Conservation (phyloP, 306 rosid genomes). For the Vigna angularis region DNA sequence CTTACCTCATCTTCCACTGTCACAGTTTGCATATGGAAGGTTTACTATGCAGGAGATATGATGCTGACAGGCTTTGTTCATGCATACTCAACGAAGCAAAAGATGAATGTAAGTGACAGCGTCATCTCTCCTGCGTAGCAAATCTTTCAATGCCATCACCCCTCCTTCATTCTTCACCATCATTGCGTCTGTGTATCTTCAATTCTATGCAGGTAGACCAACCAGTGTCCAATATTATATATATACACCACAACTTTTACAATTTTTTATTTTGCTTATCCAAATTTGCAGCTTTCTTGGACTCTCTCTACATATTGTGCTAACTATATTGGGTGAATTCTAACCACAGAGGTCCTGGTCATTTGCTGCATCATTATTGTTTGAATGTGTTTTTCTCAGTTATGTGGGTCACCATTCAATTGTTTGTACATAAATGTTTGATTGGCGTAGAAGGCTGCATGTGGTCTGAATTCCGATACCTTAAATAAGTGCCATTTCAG, state of each 20-base stretch:
- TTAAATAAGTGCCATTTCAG: neutral
- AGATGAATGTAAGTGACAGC: slow-evolving; percentile 41
- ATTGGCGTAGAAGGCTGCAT: neutral
- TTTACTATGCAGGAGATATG: slow-evolving; percentile 56
- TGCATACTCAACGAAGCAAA: neutral
- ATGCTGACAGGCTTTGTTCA: slow-evolving; percentile 25
- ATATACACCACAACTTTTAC: slow-evolving; percentile 6
- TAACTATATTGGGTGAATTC: neutral
- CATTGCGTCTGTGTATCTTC: neutral
- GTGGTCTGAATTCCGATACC: slow-evolving; percentile 22
- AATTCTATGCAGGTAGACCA: slow-evolving; percentile 25
- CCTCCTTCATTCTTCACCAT: neutral
- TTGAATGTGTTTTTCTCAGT: neutral
- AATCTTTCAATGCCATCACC: slow-evolving; percentile 53
- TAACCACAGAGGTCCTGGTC: slow-evolving; percentile 26
- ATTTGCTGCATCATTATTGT: slow-evolving; percentile 16
- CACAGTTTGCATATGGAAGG: slow-evolving; percentile 49
- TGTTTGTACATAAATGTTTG: neutral
- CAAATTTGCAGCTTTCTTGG: neutral
- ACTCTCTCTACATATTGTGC: neutral
- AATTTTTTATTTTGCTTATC: slow-evolving; percentile 5
- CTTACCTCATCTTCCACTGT: neutral
- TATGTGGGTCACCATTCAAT: slow-evolving; percentile 29
- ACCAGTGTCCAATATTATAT: slow-evolving; percentile 23
- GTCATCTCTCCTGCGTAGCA: slow-evolving; percentile 85